A percentile compares a stretch with the other conserved stretches of the same genome.
Conservation (phyloP, 805 yeast genomes). For the Ogataea neopini region DNA sequence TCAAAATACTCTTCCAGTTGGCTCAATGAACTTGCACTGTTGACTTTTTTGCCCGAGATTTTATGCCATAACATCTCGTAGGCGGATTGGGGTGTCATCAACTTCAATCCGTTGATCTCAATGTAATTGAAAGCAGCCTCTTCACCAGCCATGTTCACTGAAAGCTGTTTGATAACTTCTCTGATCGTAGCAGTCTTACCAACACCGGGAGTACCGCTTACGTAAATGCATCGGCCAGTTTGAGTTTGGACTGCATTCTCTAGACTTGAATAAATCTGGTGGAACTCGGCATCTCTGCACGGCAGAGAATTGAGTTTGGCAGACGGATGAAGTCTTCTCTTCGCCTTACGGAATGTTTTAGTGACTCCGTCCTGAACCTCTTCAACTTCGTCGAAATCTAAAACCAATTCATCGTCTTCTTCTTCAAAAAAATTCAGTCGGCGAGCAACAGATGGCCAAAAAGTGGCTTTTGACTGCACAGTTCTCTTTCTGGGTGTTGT, state of each 20-base stretch:
- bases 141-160: conserved; percentile 27
- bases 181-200: conserved; percentile 95
- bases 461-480: conserved; percentile 1
- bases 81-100: conserved; percentile 75
- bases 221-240: conserved; percentile 81
- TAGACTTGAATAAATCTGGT: conserved; percentile 63
- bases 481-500: conserved; percentile 9
- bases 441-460: conserved; percentile 19
- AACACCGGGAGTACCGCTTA: conserved; percentile 97
- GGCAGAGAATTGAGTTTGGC: conserved; percentile 59
- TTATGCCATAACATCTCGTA: conserved; percentile 84
- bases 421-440: conserved; percentile 20
- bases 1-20: conserved; percentile 71
- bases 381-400: conserved; percentile 19
- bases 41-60: conserved; percentile 57
- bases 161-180: conserved; percentile 75
- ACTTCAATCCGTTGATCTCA: conserved; percentile 89
- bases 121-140: conserved; percentile 58
- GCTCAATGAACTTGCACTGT: conserved; percentile 64
- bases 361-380: conserved; percentile 20
- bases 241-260: conserved; percentile 70
- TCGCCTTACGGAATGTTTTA: conserved; percentile 38
- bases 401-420: conserved; percentile 21
- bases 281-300: conserved; percentile 83
- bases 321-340: conserved; percentile 39